Evolutionary conservation across 2,329 filamentous ascomycete genomes (phyloP).

Genomic region (Fusarium duplospermum): DNA sequence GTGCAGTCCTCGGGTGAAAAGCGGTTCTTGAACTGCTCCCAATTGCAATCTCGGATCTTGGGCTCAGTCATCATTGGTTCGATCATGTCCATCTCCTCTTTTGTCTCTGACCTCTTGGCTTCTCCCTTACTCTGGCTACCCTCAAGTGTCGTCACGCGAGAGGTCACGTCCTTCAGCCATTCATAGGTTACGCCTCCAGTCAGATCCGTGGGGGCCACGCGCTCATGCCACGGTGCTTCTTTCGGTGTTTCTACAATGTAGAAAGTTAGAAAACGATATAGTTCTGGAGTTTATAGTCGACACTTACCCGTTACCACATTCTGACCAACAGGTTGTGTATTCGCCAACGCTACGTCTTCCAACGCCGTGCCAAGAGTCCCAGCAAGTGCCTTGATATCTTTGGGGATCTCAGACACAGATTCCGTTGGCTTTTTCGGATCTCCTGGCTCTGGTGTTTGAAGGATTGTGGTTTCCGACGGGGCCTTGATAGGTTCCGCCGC

Average conservation of each 20-base stretch:
- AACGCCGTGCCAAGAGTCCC: not conserved
- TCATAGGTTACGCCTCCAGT: not conserved
- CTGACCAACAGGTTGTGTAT: not conserved
- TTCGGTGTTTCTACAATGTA: not conserved
- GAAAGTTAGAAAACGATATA: not conserved
- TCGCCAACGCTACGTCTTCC: not conserved
- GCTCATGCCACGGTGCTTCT: not conserved
- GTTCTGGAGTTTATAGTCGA: not conserved
- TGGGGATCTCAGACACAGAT: not conserved
- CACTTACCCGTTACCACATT: not conserved
- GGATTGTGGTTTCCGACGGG: not conserved
- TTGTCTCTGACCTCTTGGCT: not conserved
- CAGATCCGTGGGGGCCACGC: not conserved
- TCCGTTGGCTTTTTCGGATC: not conserved
- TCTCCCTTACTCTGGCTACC: not conserved
- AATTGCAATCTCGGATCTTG: not conserved
- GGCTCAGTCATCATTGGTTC: not conserved
- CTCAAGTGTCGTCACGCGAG: not conserved
- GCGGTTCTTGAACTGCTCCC: constrained; percentile 5
- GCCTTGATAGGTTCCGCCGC: not conserved
- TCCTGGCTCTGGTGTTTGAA: not conserved
- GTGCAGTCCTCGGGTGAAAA: not conserved
- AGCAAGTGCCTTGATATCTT: not conserved
- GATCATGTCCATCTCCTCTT: not conserved
- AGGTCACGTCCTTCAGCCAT: not conserved